These are phyloP conservation scores for Podaxis pistillaris DNA, from an alignment of 768 basidiomycete species.

Conservation along the genomic window DNA sequence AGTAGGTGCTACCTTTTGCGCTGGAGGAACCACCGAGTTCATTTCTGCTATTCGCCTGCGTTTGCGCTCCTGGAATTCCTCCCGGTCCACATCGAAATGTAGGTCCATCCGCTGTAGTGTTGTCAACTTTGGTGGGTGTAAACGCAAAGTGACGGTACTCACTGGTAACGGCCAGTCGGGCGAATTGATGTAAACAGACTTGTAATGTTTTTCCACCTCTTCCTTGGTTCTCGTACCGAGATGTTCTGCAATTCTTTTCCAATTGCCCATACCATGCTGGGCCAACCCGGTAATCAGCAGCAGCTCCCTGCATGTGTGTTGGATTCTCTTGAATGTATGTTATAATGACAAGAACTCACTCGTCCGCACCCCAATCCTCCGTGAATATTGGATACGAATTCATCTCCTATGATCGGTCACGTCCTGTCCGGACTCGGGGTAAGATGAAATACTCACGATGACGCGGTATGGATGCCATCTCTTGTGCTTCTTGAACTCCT, in stretches of 20 bases:
- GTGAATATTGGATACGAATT: slow-evolving; percentile 96
- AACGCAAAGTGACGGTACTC: slow-evolving; percentile 26
- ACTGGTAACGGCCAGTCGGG: slow-evolving; percentile 81
- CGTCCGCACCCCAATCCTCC: slow-evolving; percentile 97
- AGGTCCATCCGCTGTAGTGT: slow-evolving; percentile 48
- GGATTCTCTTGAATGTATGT: not conserved
- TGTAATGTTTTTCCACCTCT: slow-evolving; percentile 91
- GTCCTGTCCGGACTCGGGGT: slow-evolving; percentile 10
- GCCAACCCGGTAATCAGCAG: slow-evolving; percentile 86
- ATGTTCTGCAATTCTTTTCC: slow-evolving; percentile 94
- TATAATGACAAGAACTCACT: slow-evolving; percentile 49
- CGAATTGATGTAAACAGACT: slow-evolving; percentile 75
- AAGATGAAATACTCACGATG: slow-evolving; percentile 53
- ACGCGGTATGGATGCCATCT: slow-evolving; percentile 88
- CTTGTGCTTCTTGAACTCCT: slow-evolving; percentile 84
- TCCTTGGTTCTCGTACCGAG: slow-evolving; percentile 93
- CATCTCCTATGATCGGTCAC: slow-evolving; percentile 61
- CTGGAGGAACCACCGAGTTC: slow-evolving; percentile 52
- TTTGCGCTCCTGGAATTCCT: slow-evolving; percentile 87
- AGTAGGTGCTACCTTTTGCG: slow-evolving; percentile 75
- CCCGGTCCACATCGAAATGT: slow-evolving; percentile 69
- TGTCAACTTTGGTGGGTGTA: slow-evolving; percentile 11
- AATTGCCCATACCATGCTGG: slow-evolving; percentile 89
- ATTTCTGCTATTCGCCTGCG: slow-evolving; percentile 84
- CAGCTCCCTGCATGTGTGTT: slow-evolving; percentile 61